Conservation (phyloP, 345 rosid genomes). For the Corchorus olitorius region DNA sequence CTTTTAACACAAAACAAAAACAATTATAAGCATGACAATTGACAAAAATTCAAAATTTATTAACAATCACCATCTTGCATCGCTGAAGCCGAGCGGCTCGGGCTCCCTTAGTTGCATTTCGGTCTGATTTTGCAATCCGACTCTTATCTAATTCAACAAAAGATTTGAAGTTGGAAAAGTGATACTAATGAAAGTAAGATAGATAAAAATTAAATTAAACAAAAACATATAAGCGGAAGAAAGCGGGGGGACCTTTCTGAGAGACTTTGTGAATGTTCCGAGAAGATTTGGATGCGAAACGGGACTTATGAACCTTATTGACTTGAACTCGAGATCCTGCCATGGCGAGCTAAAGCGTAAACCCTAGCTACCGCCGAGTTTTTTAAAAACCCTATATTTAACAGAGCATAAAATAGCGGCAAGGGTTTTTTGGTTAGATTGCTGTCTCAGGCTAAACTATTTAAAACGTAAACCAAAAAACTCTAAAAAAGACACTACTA, state of each 20-base stretch:
- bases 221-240: not conserved
- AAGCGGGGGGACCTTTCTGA: slow-evolving; percentile 46
- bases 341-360: slow-evolving; percentile 34
- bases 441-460: too few species aligned
- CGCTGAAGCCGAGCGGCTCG: slow-evolving; percentile 75
- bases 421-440: not conserved
- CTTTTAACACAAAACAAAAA: not conserved
- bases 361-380: too few species aligned
- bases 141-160: slow-evolving; percentile 49
- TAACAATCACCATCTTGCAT: slow-evolving; percentile 65
- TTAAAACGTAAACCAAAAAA: too few species aligned
- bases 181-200: not conserved
- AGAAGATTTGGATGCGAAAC: slow-evolving; percentile 77
- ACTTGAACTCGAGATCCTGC: slow-evolving; percentile 78
- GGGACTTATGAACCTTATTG: slow-evolving; percentile 83
- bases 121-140: slow-evolving; percentile 64
- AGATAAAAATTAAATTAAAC: not conserved
- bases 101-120: slow-evolving; percentile 63
- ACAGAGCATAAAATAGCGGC: not conserved
- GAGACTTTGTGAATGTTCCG: slow-evolving; percentile 76
- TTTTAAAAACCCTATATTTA: not conserved
- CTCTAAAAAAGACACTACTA: too few species aligned
- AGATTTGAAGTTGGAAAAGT: not conserved
- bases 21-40: not conserved
- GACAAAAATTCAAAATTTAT: not conserved